Conservation (phyloP, 768 basidiomycete species). For the Xerocomus potaroensis region DNA sequence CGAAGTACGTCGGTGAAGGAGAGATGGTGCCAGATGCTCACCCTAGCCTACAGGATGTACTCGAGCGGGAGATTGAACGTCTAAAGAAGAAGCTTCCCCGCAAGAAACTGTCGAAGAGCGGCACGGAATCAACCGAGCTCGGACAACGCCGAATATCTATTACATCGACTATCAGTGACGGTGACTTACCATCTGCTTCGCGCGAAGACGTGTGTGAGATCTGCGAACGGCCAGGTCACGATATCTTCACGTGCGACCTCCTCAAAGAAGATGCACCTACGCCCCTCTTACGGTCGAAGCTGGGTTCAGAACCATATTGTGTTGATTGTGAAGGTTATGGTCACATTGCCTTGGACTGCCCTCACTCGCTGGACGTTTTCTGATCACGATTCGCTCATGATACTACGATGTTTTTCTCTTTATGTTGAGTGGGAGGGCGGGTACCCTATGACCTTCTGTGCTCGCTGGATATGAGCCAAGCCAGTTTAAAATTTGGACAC, state of each 20-base stretch:
- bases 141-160: constrained; percentile 21
- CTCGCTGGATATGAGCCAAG: constrained; percentile 13
- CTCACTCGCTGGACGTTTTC: constrained; percentile 85
- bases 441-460: constrained; percentile 16
- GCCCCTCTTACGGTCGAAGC: constrained; percentile 17
- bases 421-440: constrained; percentile 14
- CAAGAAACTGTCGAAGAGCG: constrained; percentile 55
- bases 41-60: constrained; percentile 57
- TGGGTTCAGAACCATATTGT: constrained; percentile 51
- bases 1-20: constrained; percentile 44
- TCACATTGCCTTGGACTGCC: constrained; percentile 73
- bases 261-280: constrained; percentile 51
- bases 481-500: background rate
- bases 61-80: constrained; percentile 79
- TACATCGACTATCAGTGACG: constrained; percentile 21
- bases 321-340: constrained; percentile 83
- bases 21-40: constrained; percentile 8
- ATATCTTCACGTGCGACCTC: constrained; percentile 79
- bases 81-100: constrained; percentile 67
- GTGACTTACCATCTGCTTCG: constrained; percentile 18
- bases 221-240: constrained; percentile 81
- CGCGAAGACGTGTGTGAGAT: constrained; percentile 71
- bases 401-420: constrained; percentile 2
- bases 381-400: constrained; percentile 31
- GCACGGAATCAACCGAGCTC: constrained; percentile 34